Conservation (phyloP, 208 protist species). For the Wallacemonas collosoma region DNA sequence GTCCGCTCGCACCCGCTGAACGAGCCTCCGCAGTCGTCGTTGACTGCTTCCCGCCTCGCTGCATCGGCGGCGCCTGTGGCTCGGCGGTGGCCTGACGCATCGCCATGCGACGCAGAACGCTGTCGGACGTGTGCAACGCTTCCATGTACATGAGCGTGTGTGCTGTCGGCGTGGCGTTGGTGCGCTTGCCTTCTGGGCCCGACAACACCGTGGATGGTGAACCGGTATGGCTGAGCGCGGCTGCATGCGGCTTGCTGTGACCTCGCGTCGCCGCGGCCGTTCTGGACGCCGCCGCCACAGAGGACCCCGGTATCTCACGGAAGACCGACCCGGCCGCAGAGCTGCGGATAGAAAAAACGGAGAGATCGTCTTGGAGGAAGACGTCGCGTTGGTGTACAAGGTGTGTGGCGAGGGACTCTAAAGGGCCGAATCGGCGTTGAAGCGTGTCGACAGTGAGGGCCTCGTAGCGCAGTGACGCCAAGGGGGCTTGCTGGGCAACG, state of each 20-base stretch:
- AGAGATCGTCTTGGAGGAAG: slow-evolving; percentile 14
- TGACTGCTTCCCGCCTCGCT: too few species aligned
- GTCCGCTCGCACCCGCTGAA: too few species aligned
- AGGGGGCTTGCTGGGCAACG: slow-evolving; percentile 3
- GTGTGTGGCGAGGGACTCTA: background rate
- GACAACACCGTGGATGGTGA: too few species aligned
- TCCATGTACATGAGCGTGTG: slow-evolving; percentile 15
- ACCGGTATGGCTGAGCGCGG: too few species aligned
- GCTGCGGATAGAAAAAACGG: slow-evolving; percentile 9
- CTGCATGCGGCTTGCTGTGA: background rate
- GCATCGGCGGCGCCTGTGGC: background rate
- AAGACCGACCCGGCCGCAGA: slow-evolving; percentile 9
- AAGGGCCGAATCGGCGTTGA: slow-evolving; percentile 14
- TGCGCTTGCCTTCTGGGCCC: background rate
- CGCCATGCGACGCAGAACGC: slow-evolving; percentile 9
- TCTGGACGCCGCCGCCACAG: background rate
- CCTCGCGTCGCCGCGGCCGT: too few species aligned
- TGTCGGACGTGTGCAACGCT: slow-evolving; percentile 8
- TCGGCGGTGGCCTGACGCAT: background rate
- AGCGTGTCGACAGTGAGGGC: slow-evolving; percentile 18
- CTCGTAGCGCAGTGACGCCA: slow-evolving; percentile 22
- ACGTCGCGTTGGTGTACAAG: background rate
- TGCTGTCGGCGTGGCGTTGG: background rate
- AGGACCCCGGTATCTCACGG: background rate
- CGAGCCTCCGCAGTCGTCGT: too few species aligned